phyloP scores from a whole-genome alignment of 1,284 basidiomycete species.

The Jaminaea rosea region DNA sequence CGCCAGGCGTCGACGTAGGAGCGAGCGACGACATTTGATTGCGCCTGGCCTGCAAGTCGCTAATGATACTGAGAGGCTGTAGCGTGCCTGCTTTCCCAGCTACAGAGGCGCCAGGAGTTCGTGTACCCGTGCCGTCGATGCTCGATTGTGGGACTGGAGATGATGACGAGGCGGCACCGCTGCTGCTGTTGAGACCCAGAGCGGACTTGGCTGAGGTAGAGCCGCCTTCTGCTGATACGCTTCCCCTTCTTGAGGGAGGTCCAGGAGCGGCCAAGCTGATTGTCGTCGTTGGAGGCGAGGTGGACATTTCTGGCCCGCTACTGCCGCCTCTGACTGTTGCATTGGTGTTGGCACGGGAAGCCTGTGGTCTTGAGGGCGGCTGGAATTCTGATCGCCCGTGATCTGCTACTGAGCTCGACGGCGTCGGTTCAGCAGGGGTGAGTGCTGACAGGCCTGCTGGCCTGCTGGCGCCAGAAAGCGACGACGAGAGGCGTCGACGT shows the following conservation, averaged over 20 bases:
- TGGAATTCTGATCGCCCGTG: neutral
- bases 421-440: neutral
- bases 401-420: neutral
- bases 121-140: slow-evolving; percentile 17
- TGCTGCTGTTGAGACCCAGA: neutral
- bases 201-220: neutral
- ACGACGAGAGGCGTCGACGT: too few species aligned
- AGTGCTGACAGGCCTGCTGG: too few species aligned
- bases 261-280: neutral
- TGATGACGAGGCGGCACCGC: neutral
- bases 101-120: slow-evolving; percentile 26
- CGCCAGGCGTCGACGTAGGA: slow-evolving; percentile 12
- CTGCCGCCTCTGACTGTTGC: too few species aligned
- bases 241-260: neutral
- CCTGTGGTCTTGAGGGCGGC: too few species aligned
- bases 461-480: too few species aligned
- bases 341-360: too few species aligned
- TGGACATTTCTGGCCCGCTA: too few species aligned
- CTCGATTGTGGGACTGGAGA: too few species aligned
- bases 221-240: neutral
- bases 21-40: neutral
- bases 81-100: slow-evolving; percentile 32
- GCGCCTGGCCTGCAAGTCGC: slow-evolving; percentile 30
- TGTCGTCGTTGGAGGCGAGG: neutral
- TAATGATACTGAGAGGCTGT: slow-evolving; percentile 42